Evolutionary conservation across 495 filamentous ascomycete species (phyloP), one percentile per base, ranked within the genome.

Genomic region (Aspergillus heteromorphus): DNA sequence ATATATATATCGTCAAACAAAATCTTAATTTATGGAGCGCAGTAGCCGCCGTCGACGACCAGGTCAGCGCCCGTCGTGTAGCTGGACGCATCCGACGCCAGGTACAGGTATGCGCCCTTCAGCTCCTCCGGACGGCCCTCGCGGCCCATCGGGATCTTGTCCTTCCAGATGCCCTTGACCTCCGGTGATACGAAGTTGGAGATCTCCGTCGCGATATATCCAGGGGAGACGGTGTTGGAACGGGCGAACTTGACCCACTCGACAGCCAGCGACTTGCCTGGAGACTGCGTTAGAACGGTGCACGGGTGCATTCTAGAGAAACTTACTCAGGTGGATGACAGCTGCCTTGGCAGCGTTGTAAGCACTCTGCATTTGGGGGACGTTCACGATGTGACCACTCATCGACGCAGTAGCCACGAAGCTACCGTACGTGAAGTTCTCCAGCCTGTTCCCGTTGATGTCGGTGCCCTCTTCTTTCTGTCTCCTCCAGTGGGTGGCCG

Each of bases 271-370:
- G 85, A 87, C 66, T 79, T 83, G 71, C 82, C 82, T 80, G 49
- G 19, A n/a, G 19, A 60, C 56, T 56, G 30, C 7, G 18, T 50
- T 10, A 47, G 10, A 19, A 45, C 14, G 14, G 18, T 9, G 17
- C 13, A 18, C n/a, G 7, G 19, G 17, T n/a, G 48, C 23, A 25
- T 41, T 40, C 9, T 47, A 17, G 6, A 6, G 42, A 6, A 40
- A 76, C 76, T 57, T 80, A 84, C 87, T 89, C n/a, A 93, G 78
- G 55, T 96, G 91, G 48, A 88, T 87, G 16, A 92, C 81, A 10
- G 81, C 91, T 10, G 89, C 86, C 74, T 96, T 96, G 34, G 88
- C 87, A 4, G 88, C 87, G 60, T 96, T 96, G 68, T 96, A 96
- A 17, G 87, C 82, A 9, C 86, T 79, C 69, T 96, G 91, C 57